phyloP scores from a whole-genome alignment of 345 rosid species.

The Eucalyptus paniculata region DNA sequence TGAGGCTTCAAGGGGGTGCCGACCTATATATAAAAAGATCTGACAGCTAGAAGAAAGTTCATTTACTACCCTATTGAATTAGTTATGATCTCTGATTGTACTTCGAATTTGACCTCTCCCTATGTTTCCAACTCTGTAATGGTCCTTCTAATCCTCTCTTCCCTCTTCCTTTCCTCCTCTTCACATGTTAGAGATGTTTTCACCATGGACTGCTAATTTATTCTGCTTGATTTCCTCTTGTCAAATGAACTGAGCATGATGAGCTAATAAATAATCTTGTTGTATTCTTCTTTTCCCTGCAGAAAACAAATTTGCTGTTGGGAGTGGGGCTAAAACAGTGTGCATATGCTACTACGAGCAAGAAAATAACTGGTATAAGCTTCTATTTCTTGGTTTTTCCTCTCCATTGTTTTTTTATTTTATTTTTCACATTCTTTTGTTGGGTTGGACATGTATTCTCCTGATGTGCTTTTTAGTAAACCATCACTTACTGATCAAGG shows the following conservation, averaged over 20 bases:
- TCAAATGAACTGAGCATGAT: background rate
- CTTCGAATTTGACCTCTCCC: background rate
- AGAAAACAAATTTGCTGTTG: conserved; percentile 99
- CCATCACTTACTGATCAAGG: background rate
- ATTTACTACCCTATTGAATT: background rate
- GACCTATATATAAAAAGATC: background rate
- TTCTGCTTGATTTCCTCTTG: background rate
- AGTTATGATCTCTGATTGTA: background rate
- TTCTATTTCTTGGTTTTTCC: background rate
- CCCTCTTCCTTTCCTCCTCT: background rate
- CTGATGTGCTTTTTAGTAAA: background rate
- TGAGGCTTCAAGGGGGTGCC: background rate
- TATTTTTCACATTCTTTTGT: background rate
- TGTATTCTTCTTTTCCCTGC: background rate
- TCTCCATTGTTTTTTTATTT: background rate
- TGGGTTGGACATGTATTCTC: background rate
- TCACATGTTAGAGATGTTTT: background rate
- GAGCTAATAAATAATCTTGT: background rate
- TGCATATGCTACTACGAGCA: conserved; percentile 97
- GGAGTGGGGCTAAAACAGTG: conserved; percentile 97
- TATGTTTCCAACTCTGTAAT: background rate
- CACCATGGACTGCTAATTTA: background rate
- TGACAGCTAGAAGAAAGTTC: background rate
- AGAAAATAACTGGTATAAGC: conserved; percentile 87
- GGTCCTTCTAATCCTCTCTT: background rate